Conservation (phyloP, 1,284 basidiomycete genomes). For the Cryptococcus floricola region DNA sequence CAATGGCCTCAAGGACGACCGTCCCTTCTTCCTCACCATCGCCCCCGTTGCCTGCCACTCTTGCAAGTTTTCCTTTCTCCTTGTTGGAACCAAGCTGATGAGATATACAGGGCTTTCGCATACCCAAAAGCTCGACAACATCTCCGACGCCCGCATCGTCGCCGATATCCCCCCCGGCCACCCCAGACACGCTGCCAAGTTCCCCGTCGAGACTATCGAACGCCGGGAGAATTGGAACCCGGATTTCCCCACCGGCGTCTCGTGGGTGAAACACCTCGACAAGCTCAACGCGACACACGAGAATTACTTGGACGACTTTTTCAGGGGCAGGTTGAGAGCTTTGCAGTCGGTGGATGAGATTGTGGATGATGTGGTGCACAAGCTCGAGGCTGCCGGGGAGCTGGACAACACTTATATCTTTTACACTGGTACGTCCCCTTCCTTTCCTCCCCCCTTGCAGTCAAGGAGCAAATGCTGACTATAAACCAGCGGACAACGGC, state of each 20-base stretch:
- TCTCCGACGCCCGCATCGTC: background rate
- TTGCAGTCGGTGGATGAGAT: constrained; percentile 41
- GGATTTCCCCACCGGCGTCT: constrained; percentile 27
- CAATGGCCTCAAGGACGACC: constrained; percentile 12
- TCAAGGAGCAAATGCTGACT: background rate
- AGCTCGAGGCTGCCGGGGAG: constrained; percentile 26
- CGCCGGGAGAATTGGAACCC: constrained; percentile 29
- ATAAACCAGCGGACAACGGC: constrained; percentile 33
- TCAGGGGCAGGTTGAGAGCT: constrained; percentile 30
- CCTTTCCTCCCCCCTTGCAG: background rate
- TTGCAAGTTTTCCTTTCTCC: background rate
- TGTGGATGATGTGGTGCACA: constrained; percentile 30
- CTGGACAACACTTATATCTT: constrained; percentile 42
- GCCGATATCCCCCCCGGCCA: constrained; percentile 15
- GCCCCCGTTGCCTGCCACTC: constrained; percentile 12
- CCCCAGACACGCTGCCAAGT: constrained; percentile 29
- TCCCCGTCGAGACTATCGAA: constrained; percentile 19
- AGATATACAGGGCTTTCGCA: background rate
- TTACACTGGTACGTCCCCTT: constrained; percentile 23
- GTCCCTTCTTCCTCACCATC: constrained; percentile 35
- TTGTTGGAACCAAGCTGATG: background rate
- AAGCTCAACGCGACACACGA: constrained; percentile 33
- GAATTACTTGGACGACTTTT: constrained; percentile 42
- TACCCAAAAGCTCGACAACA: background rate
- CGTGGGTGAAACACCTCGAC: constrained; percentile 32